Base-by-base conservation (phyloP, 2,329 filamentous ascomycete genomes). In the Xylaria sp. region DNA sequence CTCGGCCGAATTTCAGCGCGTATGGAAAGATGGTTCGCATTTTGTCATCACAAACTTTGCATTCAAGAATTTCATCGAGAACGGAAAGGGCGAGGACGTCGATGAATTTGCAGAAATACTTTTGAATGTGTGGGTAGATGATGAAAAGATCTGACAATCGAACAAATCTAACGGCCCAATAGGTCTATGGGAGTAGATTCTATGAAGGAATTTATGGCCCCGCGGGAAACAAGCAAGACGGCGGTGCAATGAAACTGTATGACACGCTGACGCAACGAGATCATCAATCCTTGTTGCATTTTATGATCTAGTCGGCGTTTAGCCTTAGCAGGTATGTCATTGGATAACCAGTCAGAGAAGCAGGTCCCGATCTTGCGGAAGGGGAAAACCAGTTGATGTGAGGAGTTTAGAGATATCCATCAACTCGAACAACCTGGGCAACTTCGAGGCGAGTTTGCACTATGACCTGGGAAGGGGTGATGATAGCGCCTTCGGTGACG, bases 71-170 rank as follows among this genome's bases (percentile, higher is more conserved):
- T 78, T 79, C 63, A 65, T 79, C 38, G 65, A 77, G 49, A 65
- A 70, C 48, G 77, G 77, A 33, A 72, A 71, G 36, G 69, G 60
- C 13, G 73, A 77, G 0, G 77, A 78, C 63, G 70, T 79, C 3
- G 78, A 79, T 64, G 77, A 78, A 13, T 78, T 79, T 65, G 74
- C 72, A 1, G 72, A 76, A 63, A 73, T 78, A 10, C 36, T 79
- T 10, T 56, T 79, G 61, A 72, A 59, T 53, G 66, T 71, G 76
- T 78, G 28, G 70, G 72, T 70, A 31, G 4, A 59, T 60, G 10
- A 15, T 62, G 17, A 15, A 46, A 31, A 51, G 4, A 3, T 46
- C 1, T 6, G 13, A 38, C 28, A 10, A 20, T 46, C 40, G 36
- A 42, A 23, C 42, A 17, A 56, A 56, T 53, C 71, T 75, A 59